These are phyloP conservation scores for Euphorbia lathyris DNA, from an alignment of 345 rosid species.

Conservation along the genomic window DNA sequence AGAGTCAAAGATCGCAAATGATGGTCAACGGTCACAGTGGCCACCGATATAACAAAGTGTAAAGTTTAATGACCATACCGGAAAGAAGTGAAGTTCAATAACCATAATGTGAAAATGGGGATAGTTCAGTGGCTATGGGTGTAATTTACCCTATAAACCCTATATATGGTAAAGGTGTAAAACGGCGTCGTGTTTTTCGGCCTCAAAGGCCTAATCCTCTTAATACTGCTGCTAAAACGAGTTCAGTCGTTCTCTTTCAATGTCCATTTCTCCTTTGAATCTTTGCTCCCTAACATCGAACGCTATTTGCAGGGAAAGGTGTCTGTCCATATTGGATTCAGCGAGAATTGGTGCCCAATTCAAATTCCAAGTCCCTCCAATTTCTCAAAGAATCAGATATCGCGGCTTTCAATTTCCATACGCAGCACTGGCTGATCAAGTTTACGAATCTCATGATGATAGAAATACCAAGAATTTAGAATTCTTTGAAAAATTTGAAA, in stretches of 20 bases:
- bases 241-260: background rate
- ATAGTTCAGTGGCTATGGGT: too few relatives aligned
- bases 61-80: too few relatives aligned
- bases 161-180: too few relatives aligned
- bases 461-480: background rate
- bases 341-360: background rate
- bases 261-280: background rate
- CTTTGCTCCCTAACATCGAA: background rate
- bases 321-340: background rate
- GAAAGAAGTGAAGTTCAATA: too few relatives aligned
- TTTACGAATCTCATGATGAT: background rate
- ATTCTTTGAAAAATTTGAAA: background rate
- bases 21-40: too few relatives aligned
- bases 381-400: slow-evolving; percentile 1
- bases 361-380: slow-evolving; percentile 7
- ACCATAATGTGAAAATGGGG: too few relatives aligned
- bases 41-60: too few relatives aligned
- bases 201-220: background rate
- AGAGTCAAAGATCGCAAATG: too few relatives aligned
- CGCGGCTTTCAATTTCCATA: background rate
- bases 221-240: background rate
- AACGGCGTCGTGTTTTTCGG: too few relatives aligned
- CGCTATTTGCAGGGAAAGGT: background rate
- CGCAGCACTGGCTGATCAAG: background rate
- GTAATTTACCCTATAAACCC: too few relatives aligned